Conservation (phyloP, 2,329 filamentous ascomycete species). For the Fusarium hostae region DNA sequence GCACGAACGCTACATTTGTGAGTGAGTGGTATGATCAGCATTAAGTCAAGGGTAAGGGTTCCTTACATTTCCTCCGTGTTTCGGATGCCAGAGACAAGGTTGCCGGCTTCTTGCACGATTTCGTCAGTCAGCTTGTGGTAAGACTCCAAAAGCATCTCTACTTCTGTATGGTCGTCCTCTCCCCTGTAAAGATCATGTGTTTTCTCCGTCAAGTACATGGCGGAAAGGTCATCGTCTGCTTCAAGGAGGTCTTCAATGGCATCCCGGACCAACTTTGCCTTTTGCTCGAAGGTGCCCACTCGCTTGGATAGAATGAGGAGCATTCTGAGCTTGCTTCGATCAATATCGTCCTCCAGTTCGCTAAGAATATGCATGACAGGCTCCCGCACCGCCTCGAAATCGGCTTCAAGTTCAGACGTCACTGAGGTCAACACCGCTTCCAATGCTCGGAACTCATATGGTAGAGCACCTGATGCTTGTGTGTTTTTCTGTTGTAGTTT, state of each 20-base stretch:
- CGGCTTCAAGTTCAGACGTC: constrained; percentile 88
- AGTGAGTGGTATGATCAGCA: constrained; percentile 36
- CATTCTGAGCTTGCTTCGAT: constrained; percentile 90
- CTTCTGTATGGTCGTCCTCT: constrained; percentile 91
- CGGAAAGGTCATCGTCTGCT: constrained; percentile 91
- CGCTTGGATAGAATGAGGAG: constrained; percentile 95
- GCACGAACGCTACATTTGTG: constrained; percentile 78
- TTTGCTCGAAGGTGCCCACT: constrained; percentile 96
- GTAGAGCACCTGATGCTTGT: constrained; percentile 70
- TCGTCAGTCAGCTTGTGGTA: constrained; percentile 99
- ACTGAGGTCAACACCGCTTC: constrained; percentile 96
- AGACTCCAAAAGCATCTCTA: constrained; percentile 95
- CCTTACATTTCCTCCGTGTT: constrained; percentile 98
- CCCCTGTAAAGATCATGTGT: constrained; percentile 75
- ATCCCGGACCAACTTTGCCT: constrained; percentile 91
- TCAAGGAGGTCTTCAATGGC: constrained; percentile 95
- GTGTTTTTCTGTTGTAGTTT: constrained; percentile 85
- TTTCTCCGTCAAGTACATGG: constrained; percentile 97
- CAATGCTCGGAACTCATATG: constrained; percentile 95
- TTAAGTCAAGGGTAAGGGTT: background rate
- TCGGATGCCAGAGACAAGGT: constrained; percentile 91
- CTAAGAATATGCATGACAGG: constrained; percentile 89
- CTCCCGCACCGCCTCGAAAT: constrained; percentile 93
- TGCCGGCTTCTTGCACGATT: constrained; percentile 94
- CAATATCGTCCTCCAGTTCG: constrained; percentile 95